Evolutionary conservation across 768 basidiomycete genomes (phyloP), one percentile per base, ranked within the genome.

Genomic region (Lentinula sp.): DNA sequence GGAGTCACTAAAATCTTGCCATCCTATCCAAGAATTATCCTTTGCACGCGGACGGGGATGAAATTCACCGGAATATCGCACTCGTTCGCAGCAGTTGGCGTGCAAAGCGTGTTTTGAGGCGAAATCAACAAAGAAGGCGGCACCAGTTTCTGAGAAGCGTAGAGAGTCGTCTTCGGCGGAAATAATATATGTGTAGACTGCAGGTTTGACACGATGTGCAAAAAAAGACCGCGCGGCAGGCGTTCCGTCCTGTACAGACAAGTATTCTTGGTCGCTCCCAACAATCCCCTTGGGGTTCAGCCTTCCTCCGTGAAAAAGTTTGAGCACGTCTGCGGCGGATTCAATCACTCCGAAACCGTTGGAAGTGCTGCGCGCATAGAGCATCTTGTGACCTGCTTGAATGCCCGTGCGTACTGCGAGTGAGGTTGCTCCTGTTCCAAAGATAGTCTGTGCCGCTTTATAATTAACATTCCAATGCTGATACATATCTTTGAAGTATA

Each of bases 81-180:
- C 90, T 10, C 74, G 71, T 62, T 80, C 77, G n/a, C 79, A 79
- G 68, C 90, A 90, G 68, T 91, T 90, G 48, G 85, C 78, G 73
- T 93, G 91, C 69, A 94, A 77, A 6, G 90, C 92, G 67, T 94
- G 93, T 72, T 95, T 94, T 23, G 87, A 89, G 46, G 86, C 88
- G 68, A 93, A 88, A 72, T 93, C 89, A 64, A 92, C 89, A 66
- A 91, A 90, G 73, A 93, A 93, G 37, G 89, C 86, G 13, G 90
- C 90, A 16, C 91, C 91, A 4, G 91, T 94, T 72, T 93, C 91
- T 28, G 90, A 91, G 73, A 93, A 93, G 20, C 91, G 82, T 64
- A 92, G 79, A 12, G 88, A 81, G 63, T 90, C 84, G 72, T 90
- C 91, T 56, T 87, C 85, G 6, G 82, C 75, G 4, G 87, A 82